Base-by-base conservation (phyloP, 805 yeast genomes). In the Hanseniaspora occidentalis region DNA sequence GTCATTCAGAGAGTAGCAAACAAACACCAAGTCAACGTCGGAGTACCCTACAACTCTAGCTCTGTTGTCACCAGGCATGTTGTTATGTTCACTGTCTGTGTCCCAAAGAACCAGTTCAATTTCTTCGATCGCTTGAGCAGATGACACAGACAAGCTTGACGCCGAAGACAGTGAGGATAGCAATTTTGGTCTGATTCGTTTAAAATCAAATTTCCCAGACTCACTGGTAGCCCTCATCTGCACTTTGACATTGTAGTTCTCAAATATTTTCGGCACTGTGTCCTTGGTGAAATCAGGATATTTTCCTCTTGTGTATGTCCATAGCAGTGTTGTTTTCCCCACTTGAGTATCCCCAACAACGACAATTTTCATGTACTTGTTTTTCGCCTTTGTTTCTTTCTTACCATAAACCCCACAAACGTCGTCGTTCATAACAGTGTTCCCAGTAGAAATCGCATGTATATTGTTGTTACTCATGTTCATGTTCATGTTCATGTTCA, bases 341-440 rank as follows among this genome's bases (percentile, higher is more conserved):
- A 92, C 79, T 14, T 84, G 88, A 50, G 89, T 86, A 57, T 84
- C 95, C 6, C 95, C 95, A 8, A 85, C 92, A 21, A 81, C 81
- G 10, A 84, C 94, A 5, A 83, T 62, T 53, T 82, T 82, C 35
- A 69, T 57, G 23, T 33, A 11, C 19, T 19, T 18, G 11, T 33
- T 18, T 33, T 33, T 33, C 11, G 26, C 11, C 10, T 11, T 24
- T 9, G 26, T 24, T 24, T 24, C n/a, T n/a, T n/a, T n/a, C n/a
- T n/a, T n/a, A n/a, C n/a, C n/a, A n/a, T n/a, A n/a, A n/a, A n/a
- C n/a, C n/a, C n/a, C n/a, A n/a, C n/a, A n/a, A n/a, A n/a, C n/a
- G n/a, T n/a, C n/a, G n/a, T n/a, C n/a, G n/a, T n/a, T n/a, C n/a
- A n/a, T n/a, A n/a, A n/a, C 29, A 7, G 10, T 25, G 4, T 25